Percentiles rank a stretch among this genome's conserved stretches.
phyloP scores from a whole-genome alignment of 768 basidiomycete genomes.

The Cystobasidium ongulense region DNA sequence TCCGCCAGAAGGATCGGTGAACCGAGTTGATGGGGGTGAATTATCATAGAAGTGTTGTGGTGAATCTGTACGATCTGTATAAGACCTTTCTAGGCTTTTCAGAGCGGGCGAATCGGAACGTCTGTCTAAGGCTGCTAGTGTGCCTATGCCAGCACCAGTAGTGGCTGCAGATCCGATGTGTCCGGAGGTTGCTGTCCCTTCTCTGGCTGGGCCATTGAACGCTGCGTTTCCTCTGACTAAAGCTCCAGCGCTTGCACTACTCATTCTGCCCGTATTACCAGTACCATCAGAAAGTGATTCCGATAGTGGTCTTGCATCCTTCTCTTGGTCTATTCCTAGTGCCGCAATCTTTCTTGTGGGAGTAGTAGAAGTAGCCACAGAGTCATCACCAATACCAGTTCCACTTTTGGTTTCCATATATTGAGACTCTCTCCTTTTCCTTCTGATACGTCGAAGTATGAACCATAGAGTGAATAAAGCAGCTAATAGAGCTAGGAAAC shows the following conservation, averaged over 20 bases:
- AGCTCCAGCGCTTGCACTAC: background rate
- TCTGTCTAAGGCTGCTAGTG: background rate
- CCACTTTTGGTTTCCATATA: background rate
- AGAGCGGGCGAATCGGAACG: background rate
- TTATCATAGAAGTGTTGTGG: background rate
- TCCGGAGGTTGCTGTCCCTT: background rate
- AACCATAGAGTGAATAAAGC: conserved; percentile 62
- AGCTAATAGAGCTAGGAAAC: conserved; percentile 66
- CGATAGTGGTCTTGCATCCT: conserved; percentile 33
- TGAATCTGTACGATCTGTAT: conserved; percentile 1
- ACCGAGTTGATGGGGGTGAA: background rate
- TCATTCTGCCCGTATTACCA: background rate
- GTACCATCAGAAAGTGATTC: conserved; percentile 58
- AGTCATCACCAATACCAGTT: conserved; percentile 41
- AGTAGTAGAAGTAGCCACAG: background rate
- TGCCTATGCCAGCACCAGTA: background rate
- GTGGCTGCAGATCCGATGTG: background rate
- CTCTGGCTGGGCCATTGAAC: background rate
- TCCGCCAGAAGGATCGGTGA: background rate
- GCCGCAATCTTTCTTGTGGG: conserved; percentile 39
- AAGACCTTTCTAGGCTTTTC: background rate
- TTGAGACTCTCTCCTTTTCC: conserved; percentile 35
- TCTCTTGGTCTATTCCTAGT: conserved; percentile 31
- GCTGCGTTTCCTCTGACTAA: background rate
- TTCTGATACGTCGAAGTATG: conserved; percentile 61